Evolutionary conservation across 345 rosid genomes (phyloP).

Genomic region (Dipteronia dyeriana): DNA sequence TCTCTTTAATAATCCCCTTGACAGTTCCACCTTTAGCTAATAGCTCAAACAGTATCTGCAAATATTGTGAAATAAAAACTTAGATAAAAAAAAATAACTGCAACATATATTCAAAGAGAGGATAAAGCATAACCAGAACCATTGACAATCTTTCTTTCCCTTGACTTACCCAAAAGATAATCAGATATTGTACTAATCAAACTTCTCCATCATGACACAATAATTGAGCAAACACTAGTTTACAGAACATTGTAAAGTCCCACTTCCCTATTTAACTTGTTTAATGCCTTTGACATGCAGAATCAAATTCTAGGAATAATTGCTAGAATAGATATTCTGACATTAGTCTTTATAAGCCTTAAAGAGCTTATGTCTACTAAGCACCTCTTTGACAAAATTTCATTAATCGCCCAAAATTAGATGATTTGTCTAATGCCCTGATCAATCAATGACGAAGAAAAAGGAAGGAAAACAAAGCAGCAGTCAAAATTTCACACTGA

Average conservation of each 20-base stretch:
- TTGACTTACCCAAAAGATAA: not conserved
- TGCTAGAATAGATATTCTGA: not conserved
- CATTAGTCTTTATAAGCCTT: slow-evolving; percentile 6
- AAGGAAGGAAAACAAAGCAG: not conserved
- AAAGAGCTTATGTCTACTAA: not conserved
- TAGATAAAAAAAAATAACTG: not conserved
- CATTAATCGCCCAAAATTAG: not conserved
- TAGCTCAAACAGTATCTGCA: slow-evolving; percentile 81
- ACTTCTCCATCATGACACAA: not conserved
- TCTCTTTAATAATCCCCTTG: slow-evolving; percentile 74
- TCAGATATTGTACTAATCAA: not conserved
- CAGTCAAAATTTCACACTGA: not conserved
- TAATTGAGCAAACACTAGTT: not conserved
- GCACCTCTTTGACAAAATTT: not conserved
- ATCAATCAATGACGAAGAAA: not conserved
- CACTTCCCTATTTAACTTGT: not conserved
- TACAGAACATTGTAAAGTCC: not conserved
- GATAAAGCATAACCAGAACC: not conserved
- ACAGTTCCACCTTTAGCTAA: slow-evolving; percentile 94
- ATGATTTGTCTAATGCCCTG: not conserved
- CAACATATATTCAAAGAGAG: slow-evolving; percentile 4
- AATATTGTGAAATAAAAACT: not conserved
- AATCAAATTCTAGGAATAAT: slow-evolving; percentile 2
- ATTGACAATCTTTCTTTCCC: not conserved
- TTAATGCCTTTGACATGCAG: not conserved